Evolutionary conservation across 495 filamentous ascomycete genomes (phyloP).

Genomic region (Xanthoparmelia taractica): DNA sequence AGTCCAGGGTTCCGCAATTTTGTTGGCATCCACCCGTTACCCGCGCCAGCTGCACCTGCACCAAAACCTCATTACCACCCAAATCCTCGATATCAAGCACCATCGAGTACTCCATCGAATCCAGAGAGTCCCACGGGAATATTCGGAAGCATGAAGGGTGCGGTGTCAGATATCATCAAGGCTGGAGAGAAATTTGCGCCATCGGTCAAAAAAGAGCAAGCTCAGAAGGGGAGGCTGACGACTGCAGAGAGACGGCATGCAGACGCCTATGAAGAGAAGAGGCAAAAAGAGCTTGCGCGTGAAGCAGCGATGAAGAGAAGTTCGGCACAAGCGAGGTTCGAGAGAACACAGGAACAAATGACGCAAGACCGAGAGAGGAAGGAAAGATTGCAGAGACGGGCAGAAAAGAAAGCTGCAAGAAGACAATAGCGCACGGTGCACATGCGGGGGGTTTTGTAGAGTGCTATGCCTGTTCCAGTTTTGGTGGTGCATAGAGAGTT

Average conservation of each 20-base stretch:
- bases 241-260: constrained; percentile 15
- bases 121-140: constrained; percentile 1
- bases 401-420: background rate
- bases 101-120: background rate
- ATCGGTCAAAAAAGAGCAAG: background rate
- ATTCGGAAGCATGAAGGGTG: constrained; percentile 5
- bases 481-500: background rate
- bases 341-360: background rate
- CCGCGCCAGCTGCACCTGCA: background rate
- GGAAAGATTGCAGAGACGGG: background rate
- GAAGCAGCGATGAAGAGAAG: background rate
- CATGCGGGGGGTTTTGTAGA: background rate
- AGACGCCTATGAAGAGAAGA: constrained; percentile 16
- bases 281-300: constrained; percentile 7
- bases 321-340: background rate
- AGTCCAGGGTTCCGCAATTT: constrained; percentile 37
- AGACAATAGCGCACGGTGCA: background rate
- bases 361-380: background rate
- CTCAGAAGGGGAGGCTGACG: constrained; percentile 14
- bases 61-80: background rate
- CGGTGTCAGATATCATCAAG: constrained; percentile 3
- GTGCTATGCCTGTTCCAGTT: background rate
- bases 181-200: background rate
- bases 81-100: constrained; percentile 8
- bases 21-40: constrained; percentile 46